Percentiles rank a stretch among this genome's conserved stretches.
Conservation (phyloP, 495 filamentous ascomycete genomes). For the Glutinoglossum americanum region DNA sequence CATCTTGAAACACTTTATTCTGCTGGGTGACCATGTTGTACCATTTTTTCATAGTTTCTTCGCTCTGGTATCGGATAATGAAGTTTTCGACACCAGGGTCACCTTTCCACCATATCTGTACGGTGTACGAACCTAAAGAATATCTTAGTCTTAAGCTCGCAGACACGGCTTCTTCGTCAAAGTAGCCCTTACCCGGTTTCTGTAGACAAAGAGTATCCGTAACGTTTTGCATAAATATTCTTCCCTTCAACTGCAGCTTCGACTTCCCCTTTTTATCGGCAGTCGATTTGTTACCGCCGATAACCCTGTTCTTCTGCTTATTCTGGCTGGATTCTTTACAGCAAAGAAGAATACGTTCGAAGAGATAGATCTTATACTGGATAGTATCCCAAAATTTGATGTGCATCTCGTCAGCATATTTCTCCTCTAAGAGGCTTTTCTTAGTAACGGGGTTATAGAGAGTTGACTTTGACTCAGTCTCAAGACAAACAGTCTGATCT, state of each 20-base stretch:
- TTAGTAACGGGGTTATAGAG: neutral
- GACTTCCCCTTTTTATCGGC: conserved; percentile 52
- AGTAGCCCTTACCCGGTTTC: conserved; percentile 48
- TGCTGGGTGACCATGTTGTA: conserved; percentile 38
- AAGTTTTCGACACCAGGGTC: conserved; percentile 94
- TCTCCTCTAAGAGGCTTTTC: neutral
- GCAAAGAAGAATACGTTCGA: conserved; percentile 84
- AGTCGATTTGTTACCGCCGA: conserved; percentile 43
- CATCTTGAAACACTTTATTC: conserved; percentile 27
- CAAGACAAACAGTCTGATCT: neutral
- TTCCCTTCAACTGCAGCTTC: conserved; percentile 80
- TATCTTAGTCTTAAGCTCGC: neutral
- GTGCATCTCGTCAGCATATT: conserved; percentile 15
- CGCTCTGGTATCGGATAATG: conserved; percentile 73
- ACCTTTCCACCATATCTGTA: conserved; percentile 98
- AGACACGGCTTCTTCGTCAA: neutral
- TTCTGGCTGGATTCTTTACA: conserved; percentile 86
- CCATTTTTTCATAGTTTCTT: conserved; percentile 87
- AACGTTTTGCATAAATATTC: conserved; percentile 98
- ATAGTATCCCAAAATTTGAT: conserved; percentile 9
- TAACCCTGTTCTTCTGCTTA: conserved; percentile 57
- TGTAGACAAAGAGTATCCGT: conserved; percentile 71
- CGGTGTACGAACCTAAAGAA: conserved; percentile 56
- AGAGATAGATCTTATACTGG: conserved; percentile 94
- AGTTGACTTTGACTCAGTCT: neutral